Base-by-base conservation (phyloP, 169 alveolate species). In the Eimeria acervulina region DNA sequence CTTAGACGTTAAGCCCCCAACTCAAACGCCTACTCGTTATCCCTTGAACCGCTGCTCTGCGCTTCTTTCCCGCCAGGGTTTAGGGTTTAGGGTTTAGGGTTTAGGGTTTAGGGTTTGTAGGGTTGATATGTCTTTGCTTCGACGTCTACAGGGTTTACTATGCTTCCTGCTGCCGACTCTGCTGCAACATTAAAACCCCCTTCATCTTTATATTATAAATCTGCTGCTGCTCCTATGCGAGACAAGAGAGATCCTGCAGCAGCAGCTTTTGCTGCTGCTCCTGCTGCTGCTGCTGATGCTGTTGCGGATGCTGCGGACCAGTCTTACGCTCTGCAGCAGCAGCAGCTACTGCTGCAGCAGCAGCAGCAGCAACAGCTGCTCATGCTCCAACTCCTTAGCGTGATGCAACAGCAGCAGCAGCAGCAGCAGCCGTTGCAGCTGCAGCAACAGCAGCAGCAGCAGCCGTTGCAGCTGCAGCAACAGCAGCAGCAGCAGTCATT, bases 231-330 rank as follows among this genome's bases (percentile, higher is more conserved):
- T 23, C 63, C 89, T 31, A 78, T 13, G 40, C 38, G 89, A 19
- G 38, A 55, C 59, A 13, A 55, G 33, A 19, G 19, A 55, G n/a
- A n/a, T n/a, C n/a, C n/a, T n/a, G n/a, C n/a, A n/a, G n/a, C n/a
- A n/a, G n/a, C n/a, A n/a, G n/a, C n/a, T n/a, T n/a, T n/a, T n/a
- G 55, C 5, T 47, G 19, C 55, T 47, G 55, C 55, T 47, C 19
- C 55, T 47, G 55, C 19, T 47, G 5, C 63, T 31, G 33, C 63
- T 78, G 76, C 76, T 36, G 59, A 59, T 36, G 89, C 89, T 78
- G 89, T 63, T 40, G 31, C 66, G 13, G 89, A n/a, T 36, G 89
- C 89, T 78, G 59, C 89, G 38, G 89, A 13, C 7, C 76, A n/a
- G 23, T 12, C 21, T 19, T 8, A 44, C 38, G 89, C 36, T 7